Conservation (phyloP, 225 moss, liverwort and hornwort genomes). For the Straminergon stramineum region DNA sequence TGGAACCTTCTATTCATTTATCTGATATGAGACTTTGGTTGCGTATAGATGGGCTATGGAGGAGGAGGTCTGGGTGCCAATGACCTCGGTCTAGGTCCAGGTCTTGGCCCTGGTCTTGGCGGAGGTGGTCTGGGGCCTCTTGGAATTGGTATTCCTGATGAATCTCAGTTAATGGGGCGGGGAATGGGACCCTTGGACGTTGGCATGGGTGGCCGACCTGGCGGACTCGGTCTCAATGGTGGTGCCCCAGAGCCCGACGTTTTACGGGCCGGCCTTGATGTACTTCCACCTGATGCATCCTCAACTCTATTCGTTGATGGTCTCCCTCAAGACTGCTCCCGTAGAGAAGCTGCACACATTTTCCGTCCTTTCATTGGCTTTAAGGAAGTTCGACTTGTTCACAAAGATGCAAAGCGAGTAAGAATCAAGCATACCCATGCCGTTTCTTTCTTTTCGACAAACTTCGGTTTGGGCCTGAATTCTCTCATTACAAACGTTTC, state of each 20-base stretch:
- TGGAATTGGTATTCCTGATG: conserved; percentile 74
- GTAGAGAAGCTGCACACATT: conserved; percentile 99
- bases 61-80: conserved; percentile 70
- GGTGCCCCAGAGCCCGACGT: conserved; percentile 81
- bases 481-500: not conserved
- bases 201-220: conserved; percentile 80
- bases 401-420: conserved; percentile 99
- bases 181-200: conserved; percentile 91
- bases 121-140: conserved; percentile 77
- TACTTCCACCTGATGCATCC: conserved; percentile 95
- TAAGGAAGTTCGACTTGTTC: conserved; percentile 97
- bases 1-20: not conserved
- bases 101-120: conserved; percentile 74
- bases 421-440: not conserved
- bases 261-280: conserved; percentile 77
- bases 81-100: conserved; percentile 90
- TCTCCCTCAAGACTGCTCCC: conserved; percentile 94
- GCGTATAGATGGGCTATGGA: conserved; percentile 81
- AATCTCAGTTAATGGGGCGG: conserved; percentile 73
- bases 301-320: conserved; percentile 96
- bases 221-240: conserved; percentile 78
- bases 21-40: not conserved
- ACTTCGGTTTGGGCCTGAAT: not conserved
- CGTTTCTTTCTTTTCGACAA: not conserved
- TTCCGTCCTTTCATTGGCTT: conserved; percentile 99